Evolutionary conservation across 768 basidiomycete genomes (phyloP), one percentile per base, ranked within the genome.

Genomic region (Psilocybe cubensis): DNA sequence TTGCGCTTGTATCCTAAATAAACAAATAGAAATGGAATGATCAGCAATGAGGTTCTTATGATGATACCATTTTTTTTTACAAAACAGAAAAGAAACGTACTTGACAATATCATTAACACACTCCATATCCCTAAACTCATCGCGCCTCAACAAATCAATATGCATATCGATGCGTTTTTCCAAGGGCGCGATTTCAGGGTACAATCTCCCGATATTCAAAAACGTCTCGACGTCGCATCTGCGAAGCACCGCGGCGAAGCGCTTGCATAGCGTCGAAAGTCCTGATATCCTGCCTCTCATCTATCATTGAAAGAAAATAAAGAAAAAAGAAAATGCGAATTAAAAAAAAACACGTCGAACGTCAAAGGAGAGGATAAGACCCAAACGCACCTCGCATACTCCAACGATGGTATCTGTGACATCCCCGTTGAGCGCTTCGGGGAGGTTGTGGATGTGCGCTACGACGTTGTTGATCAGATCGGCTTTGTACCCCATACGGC

Each of bases 141-240:
- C 94, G 44, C 87, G 81, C 41, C 90, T 81, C 3, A 98, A 76
- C 23, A 91, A 78, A 45, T 92, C 91, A 60, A 98, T 84, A 68
- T 97, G 96, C 76, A 91, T 89, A 65, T 99, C 95, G 46, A 99
- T 84, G 25, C 91, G 83, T 70, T 90, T 92, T 76, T 99, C 97
- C 70, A 97, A 85, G 0, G 89, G 90, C 0, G 85, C 84, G 20
- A 98, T 83, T 61, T 99, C 97, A 6, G 83, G 84, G 66, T 85
- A 91, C 17, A 96, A 79, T 27, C 91, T 83, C 0, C 95, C 96
- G 41, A 91, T 84, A 63, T 83, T 87, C 57, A 98, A 73, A 84
- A 96, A 99, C 3, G 88, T 86, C 54, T 91, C 88, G 7, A 92
- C 86, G 63, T 94, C 87, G 68, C 91, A 92, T 17, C 87, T 80